Percentiles rank a stretch among this genome's conserved stretches.
These are phyloP conservation scores for Blastobotrys attinorum DNA, from an alignment of 805 yeast genomes.

Conservation along the genomic window DNA sequence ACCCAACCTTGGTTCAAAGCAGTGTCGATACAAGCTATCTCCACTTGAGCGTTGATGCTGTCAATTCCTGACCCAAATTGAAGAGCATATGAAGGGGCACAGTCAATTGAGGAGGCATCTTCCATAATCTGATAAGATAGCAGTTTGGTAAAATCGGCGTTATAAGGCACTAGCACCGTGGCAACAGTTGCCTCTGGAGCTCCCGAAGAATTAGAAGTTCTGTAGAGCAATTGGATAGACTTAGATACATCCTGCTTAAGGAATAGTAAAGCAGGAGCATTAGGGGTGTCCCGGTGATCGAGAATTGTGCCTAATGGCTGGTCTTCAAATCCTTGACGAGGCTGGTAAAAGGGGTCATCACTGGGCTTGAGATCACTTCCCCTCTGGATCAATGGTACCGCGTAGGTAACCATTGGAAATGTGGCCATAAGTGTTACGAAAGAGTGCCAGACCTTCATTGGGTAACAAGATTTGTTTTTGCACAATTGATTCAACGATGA, in stretches of 20 bases:
- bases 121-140: slow-evolving; percentile 22
- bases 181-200: slow-evolving; percentile 23
- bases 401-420: no score
- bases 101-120: slow-evolving; percentile 17
- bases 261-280: neutral
- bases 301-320: slow-evolving; percentile 4
- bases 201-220: slow-evolving; percentile 23
- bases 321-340: neutral
- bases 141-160: slow-evolving; percentile 11
- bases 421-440: no score
- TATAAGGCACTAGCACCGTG: slow-evolving; percentile 18
- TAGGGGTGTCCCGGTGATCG: neutral
- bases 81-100: slow-evolving; percentile 21
- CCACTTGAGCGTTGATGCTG: slow-evolving; percentile 5
- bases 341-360: slow-evolving; percentile 5
- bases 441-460: no score
- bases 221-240: slow-evolving; percentile 20
- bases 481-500: no score
- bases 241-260: neutral
- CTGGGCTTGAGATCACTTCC: no score
- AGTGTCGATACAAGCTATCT: slow-evolving; percentile 11
- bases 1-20: slow-evolving; percentile 16
- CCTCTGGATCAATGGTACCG: no score
- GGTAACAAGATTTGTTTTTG: no score
- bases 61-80: slow-evolving; percentile 13